phyloP scores from a whole-genome alignment of 306 rosid genomes.

The Potentilla sterilis region DNA sequence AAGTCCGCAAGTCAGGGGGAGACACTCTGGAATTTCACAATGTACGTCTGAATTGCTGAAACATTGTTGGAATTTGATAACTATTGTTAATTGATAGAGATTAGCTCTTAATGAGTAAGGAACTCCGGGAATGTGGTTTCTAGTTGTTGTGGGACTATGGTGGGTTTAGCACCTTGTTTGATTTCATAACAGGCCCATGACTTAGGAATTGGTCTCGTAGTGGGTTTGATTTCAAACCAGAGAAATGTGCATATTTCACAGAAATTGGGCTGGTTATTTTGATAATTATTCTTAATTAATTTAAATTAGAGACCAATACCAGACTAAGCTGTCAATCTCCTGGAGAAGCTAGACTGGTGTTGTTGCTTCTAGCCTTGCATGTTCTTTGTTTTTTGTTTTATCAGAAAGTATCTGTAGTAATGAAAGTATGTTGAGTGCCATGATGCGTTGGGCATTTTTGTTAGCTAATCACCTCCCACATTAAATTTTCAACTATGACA shows the following conservation, averaged over 20 bases:
- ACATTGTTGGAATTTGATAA: not conserved
- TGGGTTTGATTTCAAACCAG: not conserved
- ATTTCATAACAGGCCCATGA: not conserved
- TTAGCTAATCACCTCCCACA: not conserved
- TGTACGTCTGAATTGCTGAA: conserved; percentile 35
- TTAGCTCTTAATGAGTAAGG: not conserved
- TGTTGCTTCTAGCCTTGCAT: not conserved
- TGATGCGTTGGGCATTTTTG: not conserved
- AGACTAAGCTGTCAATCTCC: too few relatives aligned
- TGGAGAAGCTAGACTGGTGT: not conserved
- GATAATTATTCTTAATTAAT: not conserved
- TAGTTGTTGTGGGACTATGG: not conserved
- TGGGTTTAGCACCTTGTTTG: not conserved
- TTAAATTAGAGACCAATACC: not conserved
- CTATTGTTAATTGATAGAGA: not conserved
- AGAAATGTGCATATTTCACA: not conserved
- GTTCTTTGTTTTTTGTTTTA: not conserved
- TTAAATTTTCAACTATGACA: too few relatives aligned
- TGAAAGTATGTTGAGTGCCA: not conserved
- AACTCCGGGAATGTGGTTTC: not conserved
- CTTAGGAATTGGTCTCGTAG: not conserved
- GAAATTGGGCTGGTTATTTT: not conserved
- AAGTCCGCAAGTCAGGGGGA: conserved; percentile 83
- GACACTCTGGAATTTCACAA: conserved; percentile 92
- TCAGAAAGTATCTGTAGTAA: not conserved